These are phyloP conservation scores for Penicillium crustosum DNA, from an alignment of 2,329 filamentous ascomycete genomes.

Conservation along the genomic window DNA sequence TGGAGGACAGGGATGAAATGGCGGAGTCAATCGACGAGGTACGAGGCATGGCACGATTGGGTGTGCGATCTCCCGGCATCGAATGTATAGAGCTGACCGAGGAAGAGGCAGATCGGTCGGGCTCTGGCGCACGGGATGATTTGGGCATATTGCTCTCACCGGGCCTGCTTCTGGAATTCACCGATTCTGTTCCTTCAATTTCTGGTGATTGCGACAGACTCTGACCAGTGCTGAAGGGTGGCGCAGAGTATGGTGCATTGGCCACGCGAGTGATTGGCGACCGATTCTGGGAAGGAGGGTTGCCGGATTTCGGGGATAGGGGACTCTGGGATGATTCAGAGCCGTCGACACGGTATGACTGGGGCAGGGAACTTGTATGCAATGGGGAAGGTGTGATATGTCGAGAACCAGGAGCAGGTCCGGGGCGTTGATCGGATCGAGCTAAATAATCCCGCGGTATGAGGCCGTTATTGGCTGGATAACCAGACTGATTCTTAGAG, in stretches of 20 bases:
- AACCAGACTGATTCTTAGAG: constrained; percentile 15
- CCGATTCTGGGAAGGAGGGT: constrained; percentile 23
- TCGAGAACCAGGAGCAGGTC: constrained; percentile 25
- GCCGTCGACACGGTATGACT: constrained; percentile 21
- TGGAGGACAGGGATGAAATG: constrained; percentile 71
- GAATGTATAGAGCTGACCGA: constrained; percentile 34
- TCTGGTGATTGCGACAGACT: constrained; percentile 21
- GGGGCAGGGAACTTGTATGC: constrained; percentile 30
- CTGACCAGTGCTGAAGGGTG: constrained; percentile 25
- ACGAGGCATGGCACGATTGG: constrained; percentile 55
- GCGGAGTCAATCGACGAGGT: constrained; percentile 91
- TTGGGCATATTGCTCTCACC: constrained; percentile 29
- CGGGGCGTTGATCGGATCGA: constrained; percentile 30
- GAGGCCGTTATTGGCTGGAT: constrained; percentile 28
- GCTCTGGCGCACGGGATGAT: constrained; percentile 27
- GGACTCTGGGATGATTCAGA: constrained; percentile 28
- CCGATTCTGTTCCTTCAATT: constrained; percentile 17
- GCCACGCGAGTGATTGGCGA: constrained; percentile 26
- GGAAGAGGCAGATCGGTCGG: constrained; percentile 32
- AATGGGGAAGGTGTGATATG: constrained; percentile 34
- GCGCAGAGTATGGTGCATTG: constrained; percentile 33
- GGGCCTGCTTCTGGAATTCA: constrained; percentile 24
- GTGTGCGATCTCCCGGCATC: constrained; percentile 31
- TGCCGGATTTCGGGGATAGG: constrained; percentile 26
- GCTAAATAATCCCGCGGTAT: constrained; percentile 40